Base-by-base conservation (phyloP, 768 basidiomycete genomes). In the Mycena rosella region DNA sequence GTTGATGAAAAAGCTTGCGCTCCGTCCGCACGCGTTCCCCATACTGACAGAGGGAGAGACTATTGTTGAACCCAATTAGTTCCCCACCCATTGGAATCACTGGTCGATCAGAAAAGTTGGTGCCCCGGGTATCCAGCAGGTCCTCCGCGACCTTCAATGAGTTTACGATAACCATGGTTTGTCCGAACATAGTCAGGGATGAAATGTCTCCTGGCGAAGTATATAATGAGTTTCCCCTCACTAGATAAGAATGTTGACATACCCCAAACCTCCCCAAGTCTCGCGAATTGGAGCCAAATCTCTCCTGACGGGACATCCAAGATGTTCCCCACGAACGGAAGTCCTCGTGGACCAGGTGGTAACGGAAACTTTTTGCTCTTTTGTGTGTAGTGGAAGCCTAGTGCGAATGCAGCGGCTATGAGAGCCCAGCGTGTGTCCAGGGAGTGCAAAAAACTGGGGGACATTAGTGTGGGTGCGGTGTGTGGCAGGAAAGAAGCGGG, bases 101-200 rank as follows among this genome's bases (percentile, higher is more conserved):
- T 0, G 88, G 86, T 36, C 88, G 79, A 74, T 89, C 87, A 17
- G 88, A 89, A 70, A 88, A 88, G 29, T 83, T 81, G 14, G 80
- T 76, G 32, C 87, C 83, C 60, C 83, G 85, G 68, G 82, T 84
- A 47, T 88, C 84, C 26, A 88, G 82, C 76, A 88, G 77, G 36
- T 86, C 84, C n/a, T 78, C 70, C 3, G 86, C 86, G 5, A 71
- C 63, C 29, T 81, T 72, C 9, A 67, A 69, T 0, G 79, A 81
- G 72, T 86, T 87, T n/a, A 88, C 27, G 56, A 88, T 72, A 34
- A 87, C 47, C 42, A 85, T 79, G 44, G 80, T 79, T 63, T 86
- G 84, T 4, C 81, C 85, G 11, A 87, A 78, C 17, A 82, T 64
- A 24, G 75, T 78, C 0, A 69, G 65, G 45, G 79, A 80, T 0